Evolutionary conservation across 1,284 basidiomycete species (phyloP).

Genomic region (Fomitiporia mediterranea): DNA sequence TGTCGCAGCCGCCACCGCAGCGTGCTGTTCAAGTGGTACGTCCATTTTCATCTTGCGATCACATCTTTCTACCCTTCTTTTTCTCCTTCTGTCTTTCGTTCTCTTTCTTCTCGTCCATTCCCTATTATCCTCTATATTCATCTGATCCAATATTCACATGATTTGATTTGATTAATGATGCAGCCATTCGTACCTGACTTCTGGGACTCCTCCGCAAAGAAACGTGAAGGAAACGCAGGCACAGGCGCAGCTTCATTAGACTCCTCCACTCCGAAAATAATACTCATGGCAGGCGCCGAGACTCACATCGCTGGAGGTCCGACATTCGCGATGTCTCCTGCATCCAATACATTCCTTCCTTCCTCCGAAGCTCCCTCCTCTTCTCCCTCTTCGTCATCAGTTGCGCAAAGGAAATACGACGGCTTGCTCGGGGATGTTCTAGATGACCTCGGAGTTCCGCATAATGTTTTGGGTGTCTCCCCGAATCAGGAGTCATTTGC

Average conservation of each 20-base stretch:
- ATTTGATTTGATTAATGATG: slow-evolving; percentile 16
- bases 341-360: slow-evolving; percentile 23
- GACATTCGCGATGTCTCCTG: slow-evolving; percentile 46
- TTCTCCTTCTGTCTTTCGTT: not conserved
- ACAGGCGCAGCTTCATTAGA: slow-evolving; percentile 27
- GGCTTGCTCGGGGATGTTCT: slow-evolving; percentile 15
- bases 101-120: no score
- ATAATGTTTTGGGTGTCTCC: slow-evolving; percentile 5
- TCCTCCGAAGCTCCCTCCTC: not conserved
- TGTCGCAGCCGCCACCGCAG: slow-evolving; percentile 40
- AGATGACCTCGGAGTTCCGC: slow-evolving; percentile 17
- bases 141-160: not conserved
- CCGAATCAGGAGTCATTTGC: not conserved
- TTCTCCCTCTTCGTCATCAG: no score
- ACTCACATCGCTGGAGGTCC: slow-evolving; percentile 65
- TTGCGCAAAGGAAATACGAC: slow-evolving; percentile 2
- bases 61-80: slow-evolving; percentile 11
- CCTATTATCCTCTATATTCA: not conserved
- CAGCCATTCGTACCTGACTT: slow-evolving; percentile 73
- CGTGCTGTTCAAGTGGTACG: slow-evolving; percentile 57
- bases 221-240: slow-evolving; percentile 26
- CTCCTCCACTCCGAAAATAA: slow-evolving; percentile 53
- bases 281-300: slow-evolving; percentile 64
- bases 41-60: slow-evolving; percentile 23
- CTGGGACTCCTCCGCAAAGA: slow-evolving; percentile 54